A percentile compares a stretch with the other conserved stretches of the same genome.
phyloP scores from a whole-genome alignment of 768 basidiomycete species.

The Vishniacozyma victoriae region DNA sequence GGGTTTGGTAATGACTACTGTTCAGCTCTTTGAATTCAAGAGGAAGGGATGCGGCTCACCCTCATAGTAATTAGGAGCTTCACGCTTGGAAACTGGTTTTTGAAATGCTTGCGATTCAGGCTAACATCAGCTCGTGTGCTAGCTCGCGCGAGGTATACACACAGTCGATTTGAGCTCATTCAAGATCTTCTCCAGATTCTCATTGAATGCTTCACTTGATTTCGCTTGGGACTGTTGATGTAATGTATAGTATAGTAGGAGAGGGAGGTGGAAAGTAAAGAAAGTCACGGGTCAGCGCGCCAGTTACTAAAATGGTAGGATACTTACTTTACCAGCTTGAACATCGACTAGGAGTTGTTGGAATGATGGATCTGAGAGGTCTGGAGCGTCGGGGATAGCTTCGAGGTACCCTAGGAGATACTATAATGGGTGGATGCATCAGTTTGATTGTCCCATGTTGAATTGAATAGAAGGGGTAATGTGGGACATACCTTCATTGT shows the following conservation, averaged over 20 bases:
- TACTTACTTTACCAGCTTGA: constrained; percentile 78
- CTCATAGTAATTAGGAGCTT: constrained; percentile 90
- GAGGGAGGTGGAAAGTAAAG: not conserved
- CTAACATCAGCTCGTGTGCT: not conserved
- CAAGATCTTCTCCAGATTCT: constrained; percentile 82
- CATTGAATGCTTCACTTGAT: constrained; percentile 82
- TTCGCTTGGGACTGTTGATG: constrained; percentile 51
- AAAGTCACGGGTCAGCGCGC: not conserved
- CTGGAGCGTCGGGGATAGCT: constrained; percentile 63
- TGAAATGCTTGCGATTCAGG: constrained; percentile 86
- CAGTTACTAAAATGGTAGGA: constrained; percentile 11
- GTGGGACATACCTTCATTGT: constrained; percentile 35
- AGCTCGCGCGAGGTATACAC: constrained; percentile 49
- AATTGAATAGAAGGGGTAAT: not conserved
- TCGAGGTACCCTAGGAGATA: constrained; percentile 85
- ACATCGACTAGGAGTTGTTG: constrained; percentile 74
- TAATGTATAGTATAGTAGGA: not conserved
- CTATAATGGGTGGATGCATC: constrained; percentile 50
- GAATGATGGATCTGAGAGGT: constrained; percentile 63
- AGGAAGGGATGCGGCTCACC: constrained; percentile 53
- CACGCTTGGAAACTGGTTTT: constrained; percentile 81
- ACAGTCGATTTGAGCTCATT: constrained; percentile 67
- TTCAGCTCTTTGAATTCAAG: constrained; percentile 2
- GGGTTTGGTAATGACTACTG: constrained; percentile 77
- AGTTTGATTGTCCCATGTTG: constrained; percentile 3